These are phyloP conservation scores for Coemansia sp. DNA, from an alignment of 192 early-diverging fungal species.

Conservation along the genomic window DNA sequence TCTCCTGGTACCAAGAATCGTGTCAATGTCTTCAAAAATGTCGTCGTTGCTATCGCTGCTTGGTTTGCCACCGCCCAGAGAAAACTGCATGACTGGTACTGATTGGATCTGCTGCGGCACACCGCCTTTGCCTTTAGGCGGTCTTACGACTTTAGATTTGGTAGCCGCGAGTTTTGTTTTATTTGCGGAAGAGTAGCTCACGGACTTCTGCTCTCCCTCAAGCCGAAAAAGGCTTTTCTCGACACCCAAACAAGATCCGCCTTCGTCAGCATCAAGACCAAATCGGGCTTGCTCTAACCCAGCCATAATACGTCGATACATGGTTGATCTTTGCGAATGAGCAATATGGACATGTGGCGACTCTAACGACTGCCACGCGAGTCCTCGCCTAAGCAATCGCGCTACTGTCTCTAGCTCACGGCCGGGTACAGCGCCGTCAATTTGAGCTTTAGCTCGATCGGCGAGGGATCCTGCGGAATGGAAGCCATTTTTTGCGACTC, in stretches of 20 bases:
- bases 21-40: constrained; percentile 10
- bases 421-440: neutral
- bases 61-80: too few species aligned
- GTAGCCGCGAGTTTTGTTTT: too few species aligned
- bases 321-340: constrained; percentile 23
- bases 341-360: constrained; percentile 22
- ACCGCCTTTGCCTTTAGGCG: too few species aligned
- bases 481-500: neutral
- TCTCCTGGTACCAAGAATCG: neutral
- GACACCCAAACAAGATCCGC: neutral
- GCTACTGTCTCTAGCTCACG: constrained; percentile 6
- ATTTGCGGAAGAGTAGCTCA: too few species aligned
- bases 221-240: constrained; percentile 19
- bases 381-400: constrained; percentile 27
- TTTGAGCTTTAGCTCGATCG: neutral
- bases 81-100: too few species aligned
- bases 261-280: neutral
- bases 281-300: constrained; percentile 41
- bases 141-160: neutral
- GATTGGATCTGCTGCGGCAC: too few species aligned
- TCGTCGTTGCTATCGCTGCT: constrained; percentile 9
- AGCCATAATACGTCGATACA: constrained; percentile 33
- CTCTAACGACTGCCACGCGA: constrained; percentile 37
- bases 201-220: constrained; percentile 1
- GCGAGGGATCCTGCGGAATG: neutral